Percentiles rank a stretch among this genome's conserved stretches.
Conservation (phyloP, 2,329 filamentous ascomycete genomes). For the Penicillium hordei region DNA sequence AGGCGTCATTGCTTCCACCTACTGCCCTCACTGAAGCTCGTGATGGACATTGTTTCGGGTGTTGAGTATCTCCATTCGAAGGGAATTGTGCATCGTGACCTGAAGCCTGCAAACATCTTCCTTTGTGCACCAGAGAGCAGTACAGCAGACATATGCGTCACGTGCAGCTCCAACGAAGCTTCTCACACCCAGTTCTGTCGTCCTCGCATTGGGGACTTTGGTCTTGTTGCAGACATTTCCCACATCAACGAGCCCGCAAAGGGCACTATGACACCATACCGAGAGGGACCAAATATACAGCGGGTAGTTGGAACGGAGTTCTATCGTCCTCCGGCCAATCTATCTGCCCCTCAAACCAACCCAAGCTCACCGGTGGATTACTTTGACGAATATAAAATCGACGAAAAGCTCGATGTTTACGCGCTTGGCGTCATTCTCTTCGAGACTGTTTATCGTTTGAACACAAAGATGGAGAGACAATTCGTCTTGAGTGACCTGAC, state of each 20-base stretch:
- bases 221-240: constrained; percentile 59
- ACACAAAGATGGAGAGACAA: constrained; percentile 51
- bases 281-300: constrained; percentile 24
- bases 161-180: constrained; percentile 41
- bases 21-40: constrained; percentile 55
- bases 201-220: constrained; percentile 68
- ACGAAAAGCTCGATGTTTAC: constrained; percentile 61
- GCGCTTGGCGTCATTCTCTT: constrained; percentile 63
- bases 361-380: neutral
- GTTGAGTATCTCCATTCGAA: constrained; percentile 64
- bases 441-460: constrained; percentile 59
- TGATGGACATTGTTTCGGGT: constrained; percentile 62
- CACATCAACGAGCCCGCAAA: constrained; percentile 34
- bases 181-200: constrained; percentile 47
- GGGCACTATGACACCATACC: constrained; percentile 22
- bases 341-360: constrained; percentile 2
- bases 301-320: constrained; percentile 62
- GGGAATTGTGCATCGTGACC: constrained; percentile 63
- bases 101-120: constrained; percentile 70
- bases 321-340: constrained; percentile 54
- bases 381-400: constrained; percentile 34
- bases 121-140: constrained; percentile 53
- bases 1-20: constrained; percentile 63
- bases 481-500: constrained; percentile 45
- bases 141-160: constrained; percentile 48